A percentile compares a stretch with the other conserved stretches of the same genome.
These are phyloP conservation scores for Paraconiothyrium sp. DNA, from an alignment of 2,329 filamentous ascomycete species.

Conservation along the genomic window DNA sequence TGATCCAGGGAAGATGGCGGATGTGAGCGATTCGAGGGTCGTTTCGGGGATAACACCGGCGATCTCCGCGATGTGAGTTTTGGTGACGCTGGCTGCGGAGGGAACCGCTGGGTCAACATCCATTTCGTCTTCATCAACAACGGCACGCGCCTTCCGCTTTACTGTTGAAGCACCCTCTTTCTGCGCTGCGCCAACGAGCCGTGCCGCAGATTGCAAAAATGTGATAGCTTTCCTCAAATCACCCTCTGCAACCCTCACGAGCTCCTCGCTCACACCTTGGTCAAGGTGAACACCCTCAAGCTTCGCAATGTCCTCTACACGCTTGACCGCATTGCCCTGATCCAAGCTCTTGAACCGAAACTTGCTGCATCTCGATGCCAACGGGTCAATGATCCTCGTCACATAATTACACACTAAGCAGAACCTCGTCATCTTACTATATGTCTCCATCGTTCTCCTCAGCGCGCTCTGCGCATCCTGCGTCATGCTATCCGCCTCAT, in stretches of 20 bases:
- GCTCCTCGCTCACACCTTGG: constrained; percentile 79
- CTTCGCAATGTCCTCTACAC: constrained; percentile 83
- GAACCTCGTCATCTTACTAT: constrained; percentile 94
- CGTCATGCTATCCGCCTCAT: constrained; percentile 99
- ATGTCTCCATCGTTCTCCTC: constrained; percentile 97
- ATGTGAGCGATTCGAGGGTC: constrained; percentile 75
- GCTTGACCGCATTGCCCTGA: constrained; percentile 79
- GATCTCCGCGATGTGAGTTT: constrained; percentile 89
- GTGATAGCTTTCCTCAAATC: constrained; percentile 97
- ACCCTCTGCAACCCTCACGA: constrained; percentile 90
- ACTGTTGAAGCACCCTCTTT: constrained; percentile 40
- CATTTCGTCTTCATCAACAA: constrained; percentile 63
- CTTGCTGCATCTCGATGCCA: constrained; percentile 93
- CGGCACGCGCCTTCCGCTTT: constrained; percentile 55
- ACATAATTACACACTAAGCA: constrained; percentile 99
- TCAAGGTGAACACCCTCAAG: constrained; percentile 81
- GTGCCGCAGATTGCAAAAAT: constrained; percentile 91
- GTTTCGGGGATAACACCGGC: constrained; percentile 87
- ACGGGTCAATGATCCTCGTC: constrained; percentile 94
- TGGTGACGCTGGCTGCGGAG: constrained; percentile 62
- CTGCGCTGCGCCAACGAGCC: constrained; percentile 75
- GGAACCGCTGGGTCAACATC: constrained; percentile 49
- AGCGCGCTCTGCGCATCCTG: constrained; percentile 96
- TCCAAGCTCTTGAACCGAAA: constrained; percentile 98
- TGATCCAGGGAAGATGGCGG: constrained; percentile 74